These are phyloP conservation scores for Nymphaea colorata DNA, from an alignment of 164 flowering plant genomes.

Conservation along the genomic window DNA sequence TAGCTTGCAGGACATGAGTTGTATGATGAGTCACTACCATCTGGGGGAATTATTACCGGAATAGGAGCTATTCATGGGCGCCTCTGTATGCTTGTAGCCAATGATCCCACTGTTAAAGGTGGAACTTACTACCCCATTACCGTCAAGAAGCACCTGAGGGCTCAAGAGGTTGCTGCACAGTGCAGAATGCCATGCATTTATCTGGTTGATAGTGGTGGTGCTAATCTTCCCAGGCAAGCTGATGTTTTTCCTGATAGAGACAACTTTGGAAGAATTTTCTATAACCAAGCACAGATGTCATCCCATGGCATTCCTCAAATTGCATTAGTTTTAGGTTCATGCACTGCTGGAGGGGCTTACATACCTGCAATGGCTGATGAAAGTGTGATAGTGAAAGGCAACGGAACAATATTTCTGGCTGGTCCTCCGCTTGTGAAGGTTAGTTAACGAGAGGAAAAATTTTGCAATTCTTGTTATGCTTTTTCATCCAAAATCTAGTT, in stretches of 20 bases:
- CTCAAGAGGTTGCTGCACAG: slow-evolving; percentile 90
- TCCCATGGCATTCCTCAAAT: slow-evolving; percentile 88
- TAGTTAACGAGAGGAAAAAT: slow-evolving; percentile 12
- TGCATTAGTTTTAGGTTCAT: slow-evolving; percentile 90
- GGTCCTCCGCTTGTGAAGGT: slow-evolving; percentile 99
- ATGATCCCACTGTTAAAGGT: slow-evolving; percentile 94
- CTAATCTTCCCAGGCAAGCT: slow-evolving; percentile 95
- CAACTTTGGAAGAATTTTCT: slow-evolving; percentile 88
- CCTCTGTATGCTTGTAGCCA: slow-evolving; percentile 93
- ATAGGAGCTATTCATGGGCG: slow-evolving; percentile 87
- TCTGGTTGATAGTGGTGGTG: slow-evolving; percentile 98
- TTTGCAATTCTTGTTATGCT: too few species aligned
- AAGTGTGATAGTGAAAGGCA: slow-evolving; percentile 96
- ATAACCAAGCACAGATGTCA: slow-evolving; percentile 88
- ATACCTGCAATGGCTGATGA: slow-evolving; percentile 99
- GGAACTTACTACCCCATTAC: slow-evolving; percentile 97
- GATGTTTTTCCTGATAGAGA: slow-evolving; percentile 95
- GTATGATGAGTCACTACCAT: slow-evolving; percentile 76
- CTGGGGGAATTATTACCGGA: slow-evolving; percentile 89
- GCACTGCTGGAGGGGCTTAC: slow-evolving; percentile 99
- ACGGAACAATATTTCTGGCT: slow-evolving; percentile 95
- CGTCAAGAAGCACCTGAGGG: slow-evolving; percentile 92
- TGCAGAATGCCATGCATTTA: slow-evolving; percentile 88
- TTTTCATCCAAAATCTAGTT: neutral
- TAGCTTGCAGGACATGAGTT: slow-evolving; percentile 97